Evolutionary conservation across 2,329 filamentous ascomycete species (phyloP).

Genomic region (Pseudophaeomoniella oleicola): DNA sequence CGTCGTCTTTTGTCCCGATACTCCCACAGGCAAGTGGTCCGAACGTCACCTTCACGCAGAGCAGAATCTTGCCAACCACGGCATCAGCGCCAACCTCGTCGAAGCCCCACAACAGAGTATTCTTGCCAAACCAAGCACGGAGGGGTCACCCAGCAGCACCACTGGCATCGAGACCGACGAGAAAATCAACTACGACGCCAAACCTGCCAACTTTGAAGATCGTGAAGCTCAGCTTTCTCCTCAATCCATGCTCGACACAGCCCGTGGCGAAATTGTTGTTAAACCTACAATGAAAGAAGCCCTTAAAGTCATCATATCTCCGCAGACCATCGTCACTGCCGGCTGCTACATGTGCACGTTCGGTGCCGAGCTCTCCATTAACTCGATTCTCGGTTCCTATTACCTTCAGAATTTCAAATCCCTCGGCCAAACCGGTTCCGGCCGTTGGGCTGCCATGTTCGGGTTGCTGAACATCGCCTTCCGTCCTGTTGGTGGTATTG

Average conservation of each 20-base stretch:
- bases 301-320: conserved; percentile 47
- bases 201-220: conserved; percentile 16
- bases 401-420: conserved; percentile 41
- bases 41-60: conserved; percentile 49
- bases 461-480: conserved; percentile 36
- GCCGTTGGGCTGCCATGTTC: conserved; percentile 42
- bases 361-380: conserved; percentile 45
- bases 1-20: conserved; percentile 63
- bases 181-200: conserved; percentile 13
- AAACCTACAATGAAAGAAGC: conserved; percentile 49
- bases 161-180: conserved; percentile 18
- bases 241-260: conserved; percentile 34
- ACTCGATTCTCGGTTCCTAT: conserved; percentile 45
- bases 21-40: conserved; percentile 68
- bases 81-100: conserved; percentile 14
- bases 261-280: conserved; percentile 44
- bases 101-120: conserved; percentile 5
- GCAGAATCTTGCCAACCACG: conserved; percentile 36
- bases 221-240: conserved; percentile 33
- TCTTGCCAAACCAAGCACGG: conserved; percentile 2
- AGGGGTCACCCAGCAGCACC: conserved; percentile 1
- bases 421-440: conserved; percentile 39
- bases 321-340: conserved; percentile 37
- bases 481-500: conserved; percentile 33
- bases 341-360: conserved; percentile 47